phyloP scores from a whole-genome alignment of 2,329 filamentous ascomycete genomes.

The Camptophora hylomeconis region DNA sequence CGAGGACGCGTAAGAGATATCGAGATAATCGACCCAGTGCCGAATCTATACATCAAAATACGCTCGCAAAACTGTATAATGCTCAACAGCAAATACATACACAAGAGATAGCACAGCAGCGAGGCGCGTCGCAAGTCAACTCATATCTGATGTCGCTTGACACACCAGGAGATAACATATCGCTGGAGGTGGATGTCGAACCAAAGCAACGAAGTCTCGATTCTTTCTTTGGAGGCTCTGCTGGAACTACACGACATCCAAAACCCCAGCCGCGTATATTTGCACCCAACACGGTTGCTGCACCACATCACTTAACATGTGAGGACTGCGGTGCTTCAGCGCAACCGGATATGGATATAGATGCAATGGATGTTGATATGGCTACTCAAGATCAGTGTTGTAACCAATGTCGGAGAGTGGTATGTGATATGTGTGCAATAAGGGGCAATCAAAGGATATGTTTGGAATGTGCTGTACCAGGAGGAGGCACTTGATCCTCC shows the following conservation, averaged over 20 bases:
- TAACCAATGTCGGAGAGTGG: slow-evolving; percentile 1
- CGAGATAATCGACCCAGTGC: slow-evolving; percentile 46
- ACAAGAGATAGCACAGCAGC: neutral
- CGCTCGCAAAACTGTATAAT: slow-evolving; percentile 14
- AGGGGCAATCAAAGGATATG: slow-evolving; percentile 4
- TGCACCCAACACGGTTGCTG: neutral
- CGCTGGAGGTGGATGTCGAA: neutral
- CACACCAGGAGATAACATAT: neutral
- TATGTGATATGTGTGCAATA: slow-evolving; percentile 6
- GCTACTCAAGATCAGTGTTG: slow-evolving; percentile 3
- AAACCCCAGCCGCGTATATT: neutral
- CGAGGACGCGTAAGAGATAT: slow-evolving; percentile 46
- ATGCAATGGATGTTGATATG: slow-evolving; percentile 3
- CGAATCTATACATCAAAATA: slow-evolving; percentile 27
- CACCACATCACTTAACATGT: neutral
- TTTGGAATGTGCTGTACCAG: slow-evolving; percentile 5
- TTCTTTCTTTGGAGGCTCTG: slow-evolving; percentile 11
- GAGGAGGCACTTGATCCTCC: no score
- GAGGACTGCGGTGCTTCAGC: slow-evolving; percentile 2
- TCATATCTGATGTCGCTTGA: neutral
- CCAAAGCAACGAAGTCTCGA: slow-evolving; percentile 10
- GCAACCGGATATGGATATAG: neutral
- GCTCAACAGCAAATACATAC: slow-evolving; percentile 11
- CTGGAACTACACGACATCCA: neutral
- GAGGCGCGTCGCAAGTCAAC: no score